These are phyloP conservation scores for Epicoccum nigrum DNA, from an alignment of 2,329 filamentous ascomycete genomes.

Conservation along the genomic window DNA sequence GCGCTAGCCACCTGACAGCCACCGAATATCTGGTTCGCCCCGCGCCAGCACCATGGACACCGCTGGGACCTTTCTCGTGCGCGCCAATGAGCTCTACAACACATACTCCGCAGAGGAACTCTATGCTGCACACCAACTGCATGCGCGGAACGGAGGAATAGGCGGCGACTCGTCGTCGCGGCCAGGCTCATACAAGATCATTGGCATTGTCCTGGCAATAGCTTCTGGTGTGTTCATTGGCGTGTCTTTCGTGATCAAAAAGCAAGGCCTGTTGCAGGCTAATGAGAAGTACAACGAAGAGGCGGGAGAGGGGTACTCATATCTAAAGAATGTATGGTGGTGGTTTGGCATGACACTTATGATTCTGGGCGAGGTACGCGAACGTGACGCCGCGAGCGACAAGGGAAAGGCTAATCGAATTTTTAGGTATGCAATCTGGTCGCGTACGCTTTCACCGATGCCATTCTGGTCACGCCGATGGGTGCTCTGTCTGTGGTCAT, in stretches of 20 bases:
- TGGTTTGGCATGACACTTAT: conserved; percentile 96
- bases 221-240: conserved; percentile 92
- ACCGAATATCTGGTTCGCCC: conserved; percentile 16
- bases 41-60: conserved; percentile 51
- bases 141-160: conserved; percentile 52
- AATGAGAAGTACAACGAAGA: conserved; percentile 97
- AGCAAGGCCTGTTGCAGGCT: conserved; percentile 85
- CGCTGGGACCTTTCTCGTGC: conserved; percentile 36
- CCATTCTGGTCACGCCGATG: conserved; percentile 90
- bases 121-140: conserved; percentile 51
- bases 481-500: conserved; percentile 92
- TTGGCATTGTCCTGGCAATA: conserved; percentile 85
- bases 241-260: conserved; percentile 93
- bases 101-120: conserved; percentile 4
- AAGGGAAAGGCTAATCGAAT: neutral
- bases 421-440: conserved; percentile 84
- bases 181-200: conserved; percentile 74
- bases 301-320: conserved; percentile 95
- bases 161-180: conserved; percentile 45
- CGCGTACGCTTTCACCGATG: conserved; percentile 95
- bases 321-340: conserved; percentile 94
- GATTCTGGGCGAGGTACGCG: conserved; percentile 78
- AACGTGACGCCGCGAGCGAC: neutral
- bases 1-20: conserved; percentile 20
- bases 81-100: conserved; percentile 7